Base-by-base conservation (phyloP, 352 stramenopile species). In the Phytophthora syringae region DNA sequence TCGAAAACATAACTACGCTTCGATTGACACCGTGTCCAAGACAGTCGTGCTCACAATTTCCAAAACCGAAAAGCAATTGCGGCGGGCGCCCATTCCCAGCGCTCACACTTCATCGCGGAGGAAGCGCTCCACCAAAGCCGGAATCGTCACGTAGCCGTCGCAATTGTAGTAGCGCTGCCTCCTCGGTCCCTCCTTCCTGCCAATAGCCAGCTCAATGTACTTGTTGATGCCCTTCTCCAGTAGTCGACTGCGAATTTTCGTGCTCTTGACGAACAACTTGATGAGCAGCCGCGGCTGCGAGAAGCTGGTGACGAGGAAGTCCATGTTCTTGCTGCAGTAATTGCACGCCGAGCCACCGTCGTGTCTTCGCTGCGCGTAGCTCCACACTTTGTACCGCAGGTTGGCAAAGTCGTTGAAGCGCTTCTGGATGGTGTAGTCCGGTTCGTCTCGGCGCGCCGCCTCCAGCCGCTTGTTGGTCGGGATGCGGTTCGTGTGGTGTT, bases 351-450 rank as follows among this genome's bases (percentile, higher is more conserved):
- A 48, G 13, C 53, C 64, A 49, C 42, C 52, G 16, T 64, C 43
- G 59, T 80, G 70, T 48, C 82, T 71, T 37, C 64, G 62, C 45
- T 82, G 74, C 10, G 74, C 77, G 61, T 80, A 77, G 18, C 58
- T 58, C 74, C 74, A 86, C 25, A 86, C 72, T 49, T 76, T 65
- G 54, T 84, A 75, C 27, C 77, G 77, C 56, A 86, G 55, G 50
- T 82, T 69, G 54, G 74, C 74, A 43, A 86, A 86, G 52, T 84
- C 74, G 51, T 75, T 77, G 50, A 84, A 86, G 3, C 77, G 77
- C 40, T 74, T 71, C 58, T 86, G 65, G 32, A 86, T 43, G 28
- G 79, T 67, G 53, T 80, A 84, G 57, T 86, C 77, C 1, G 77
- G 77, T 42, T 51, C 15, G 20, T 70, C 50, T 24, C 50, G 51